Base-by-base conservation (phyloP, 768 basidiomycete genomes). In the Austroboletus festivus region DNA sequence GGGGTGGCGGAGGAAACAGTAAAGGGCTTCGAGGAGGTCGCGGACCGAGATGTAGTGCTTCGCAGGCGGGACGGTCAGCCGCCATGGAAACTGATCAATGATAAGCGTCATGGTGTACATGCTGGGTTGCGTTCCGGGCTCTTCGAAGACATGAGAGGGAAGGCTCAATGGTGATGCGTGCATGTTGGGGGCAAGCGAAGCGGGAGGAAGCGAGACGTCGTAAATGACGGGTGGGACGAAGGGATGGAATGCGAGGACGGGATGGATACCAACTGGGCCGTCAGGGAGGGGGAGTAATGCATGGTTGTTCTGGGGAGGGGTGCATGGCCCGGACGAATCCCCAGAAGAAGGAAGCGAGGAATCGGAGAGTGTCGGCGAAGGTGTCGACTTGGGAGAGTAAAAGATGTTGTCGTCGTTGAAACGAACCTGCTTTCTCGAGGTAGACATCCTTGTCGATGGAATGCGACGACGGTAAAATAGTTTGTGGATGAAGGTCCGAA, bases 21-120 rank as follows among this genome's bases (percentile, higher is more conserved):
- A 77, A 16, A 83, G 52, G 0, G 68, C 67, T 20, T 68, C 55
- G 26, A 82, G 62, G n/a, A 82, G 73, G 59, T 83, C 82, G 13
- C 63, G 64, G 51, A 82, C 71, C 11, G 72, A 69, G 23, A 74
- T 60, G 48, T 44, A 65, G 13, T 52, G 57, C 9, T 54, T 61
- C 4, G 57, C 35, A 0, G 60, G 60, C 7, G 58, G 47, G 52
- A 79, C 65, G 37, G 54, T 48, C 46, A 69, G 54, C 34, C 52
- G 58, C 68, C 71, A 71, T 18, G 71, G 68, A 38, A 73, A 56
- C 2, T 52, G 44, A n/a, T 61, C 50, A 23, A 63, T 61, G 56
- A 62, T 13, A 44, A 73, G 59, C 16, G 60, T 59, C 39, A 73
- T 56, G 26, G 56, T 58, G 35, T 55, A 57, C 46, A 65, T 50